Evolutionary conservation across 163 green algal species (phyloP).

Genomic region (Scenedesmus sp.): DNA sequence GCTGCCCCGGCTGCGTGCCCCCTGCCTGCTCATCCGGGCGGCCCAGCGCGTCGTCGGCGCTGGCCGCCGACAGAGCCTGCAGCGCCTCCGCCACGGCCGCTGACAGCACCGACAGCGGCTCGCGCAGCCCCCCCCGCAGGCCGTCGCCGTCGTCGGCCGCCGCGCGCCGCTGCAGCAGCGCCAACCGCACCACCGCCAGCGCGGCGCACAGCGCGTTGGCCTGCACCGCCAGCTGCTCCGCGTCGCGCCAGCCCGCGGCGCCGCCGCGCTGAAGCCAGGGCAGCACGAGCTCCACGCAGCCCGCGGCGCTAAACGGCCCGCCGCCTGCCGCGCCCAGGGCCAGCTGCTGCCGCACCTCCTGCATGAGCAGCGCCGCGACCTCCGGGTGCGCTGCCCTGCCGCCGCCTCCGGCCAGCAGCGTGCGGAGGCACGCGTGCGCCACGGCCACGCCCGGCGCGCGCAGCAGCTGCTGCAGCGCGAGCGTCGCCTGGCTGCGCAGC

Average conservation of each 20-base stretch:
- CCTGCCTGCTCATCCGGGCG: too few relatives aligned
- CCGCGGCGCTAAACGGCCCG: not conserved
- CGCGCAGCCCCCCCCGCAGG: too few relatives aligned
- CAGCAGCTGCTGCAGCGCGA: constrained; percentile 35
- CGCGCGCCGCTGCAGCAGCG: not conserved
- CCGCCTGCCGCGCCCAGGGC: not conserved
- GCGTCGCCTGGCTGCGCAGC: constrained; percentile 5
- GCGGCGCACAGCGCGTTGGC: constrained; percentile 35
- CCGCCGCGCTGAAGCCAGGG: constrained; percentile 34
- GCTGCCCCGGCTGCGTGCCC: not conserved
- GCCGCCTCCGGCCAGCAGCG: not conserved
- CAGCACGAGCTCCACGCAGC: constrained; percentile 16
- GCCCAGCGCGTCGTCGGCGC: too few relatives aligned
- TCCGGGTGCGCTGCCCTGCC: constrained; percentile 25
- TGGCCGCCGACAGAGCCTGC: not conserved
- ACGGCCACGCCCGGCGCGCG: not conserved
- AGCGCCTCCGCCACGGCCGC: too few relatives aligned
- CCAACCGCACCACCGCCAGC: constrained; percentile 32
- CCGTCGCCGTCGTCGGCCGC: not conserved
- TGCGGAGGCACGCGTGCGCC: constrained; percentile 11
- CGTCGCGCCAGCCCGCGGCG: constrained; percentile 3
- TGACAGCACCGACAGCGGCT: too few relatives aligned
- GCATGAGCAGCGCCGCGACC: constrained; percentile 24
- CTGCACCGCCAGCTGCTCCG: constrained; percentile 1
- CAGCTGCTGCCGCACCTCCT: constrained; percentile 29